phyloP scores from a whole-genome alignment of 345 rosid species.

The Luvunga scandens region DNA sequence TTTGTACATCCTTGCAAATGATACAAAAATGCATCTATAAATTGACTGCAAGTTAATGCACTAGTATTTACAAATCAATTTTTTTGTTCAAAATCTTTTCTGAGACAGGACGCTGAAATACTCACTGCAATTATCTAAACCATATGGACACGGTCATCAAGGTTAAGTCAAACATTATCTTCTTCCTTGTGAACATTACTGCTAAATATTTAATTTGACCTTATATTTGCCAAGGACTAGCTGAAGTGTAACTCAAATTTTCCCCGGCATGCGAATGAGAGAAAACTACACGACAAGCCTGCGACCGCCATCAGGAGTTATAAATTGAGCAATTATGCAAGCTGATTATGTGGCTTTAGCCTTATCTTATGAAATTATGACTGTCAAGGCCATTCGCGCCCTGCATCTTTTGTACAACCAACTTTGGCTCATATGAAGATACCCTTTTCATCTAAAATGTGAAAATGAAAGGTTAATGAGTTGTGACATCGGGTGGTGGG shows the following conservation, averaged over 20 bases:
- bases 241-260: neutral
- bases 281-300: neutral
- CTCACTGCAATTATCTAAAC: neutral
- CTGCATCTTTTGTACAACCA: neutral
- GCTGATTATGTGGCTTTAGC: neutral
- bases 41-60: neutral
- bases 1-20: neutral
- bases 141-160: neutral
- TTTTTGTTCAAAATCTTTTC: neutral
- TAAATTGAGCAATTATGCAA: neutral
- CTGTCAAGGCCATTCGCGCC: neutral
- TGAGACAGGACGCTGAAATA: neutral
- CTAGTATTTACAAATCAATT: neutral
- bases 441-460: neutral
- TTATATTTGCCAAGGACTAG: neutral
- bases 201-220: neutral
- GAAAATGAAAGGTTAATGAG: neutral
- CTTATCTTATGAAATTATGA: neutral
- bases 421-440: neutral
- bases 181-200: neutral
- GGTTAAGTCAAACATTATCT: neutral
- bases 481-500: slow-evolving; percentile 10
- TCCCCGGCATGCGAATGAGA: neutral
- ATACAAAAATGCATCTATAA: neutral
- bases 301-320: neutral